phyloP scores from a whole-genome alignment of 2,329 filamentous ascomycete species.

The Curvularia eragrostidis region DNA sequence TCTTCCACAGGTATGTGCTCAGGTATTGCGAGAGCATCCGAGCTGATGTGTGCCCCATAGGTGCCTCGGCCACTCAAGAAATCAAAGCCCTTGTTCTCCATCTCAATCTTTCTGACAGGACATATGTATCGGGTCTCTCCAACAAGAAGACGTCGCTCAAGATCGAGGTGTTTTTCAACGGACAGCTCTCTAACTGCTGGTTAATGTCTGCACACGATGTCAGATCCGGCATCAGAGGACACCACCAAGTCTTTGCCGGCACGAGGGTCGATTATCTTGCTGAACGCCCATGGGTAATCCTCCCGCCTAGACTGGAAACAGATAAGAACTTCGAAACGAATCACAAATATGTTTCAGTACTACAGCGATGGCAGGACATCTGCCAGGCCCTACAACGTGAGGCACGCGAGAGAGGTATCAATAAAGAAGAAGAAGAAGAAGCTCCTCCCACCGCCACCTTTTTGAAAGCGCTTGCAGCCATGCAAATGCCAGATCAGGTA shows the following conservation, averaged over 20 bases:
- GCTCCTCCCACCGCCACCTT: conserved; percentile 49
- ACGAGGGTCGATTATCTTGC: conserved; percentile 47
- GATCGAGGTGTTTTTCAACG: conserved; percentile 59
- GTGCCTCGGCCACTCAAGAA: not conserved
- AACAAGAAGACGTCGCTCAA: conserved; percentile 49
- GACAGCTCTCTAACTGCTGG: conserved; percentile 48
- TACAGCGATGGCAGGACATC: conserved; percentile 48
- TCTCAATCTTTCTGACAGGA: conserved; percentile 39
- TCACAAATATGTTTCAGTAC: conserved; percentile 5
- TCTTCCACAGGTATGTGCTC: not conserved
- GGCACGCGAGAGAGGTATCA: conserved; percentile 42
- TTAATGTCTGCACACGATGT: conserved; percentile 36
- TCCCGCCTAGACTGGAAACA: conserved; percentile 34
- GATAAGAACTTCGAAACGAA: conserved; percentile 28
- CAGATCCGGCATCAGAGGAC: conserved; percentile 21
- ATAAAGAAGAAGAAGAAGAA: conserved; percentile 40
- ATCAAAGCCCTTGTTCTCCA: conserved; percentile 40
- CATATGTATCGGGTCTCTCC: conserved; percentile 36
- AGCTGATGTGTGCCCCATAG: not conserved
- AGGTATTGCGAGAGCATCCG: not conserved
- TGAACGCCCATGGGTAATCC: conserved; percentile 56
- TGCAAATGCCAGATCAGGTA: conserved; percentile 49
- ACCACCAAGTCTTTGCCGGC: conserved; percentile 49
- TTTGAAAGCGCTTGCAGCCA: conserved; percentile 46
- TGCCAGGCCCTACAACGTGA: conserved; percentile 42